Base-by-base conservation (phyloP, 495 filamentous ascomycete genomes). In the Platismatia glauca region DNA sequence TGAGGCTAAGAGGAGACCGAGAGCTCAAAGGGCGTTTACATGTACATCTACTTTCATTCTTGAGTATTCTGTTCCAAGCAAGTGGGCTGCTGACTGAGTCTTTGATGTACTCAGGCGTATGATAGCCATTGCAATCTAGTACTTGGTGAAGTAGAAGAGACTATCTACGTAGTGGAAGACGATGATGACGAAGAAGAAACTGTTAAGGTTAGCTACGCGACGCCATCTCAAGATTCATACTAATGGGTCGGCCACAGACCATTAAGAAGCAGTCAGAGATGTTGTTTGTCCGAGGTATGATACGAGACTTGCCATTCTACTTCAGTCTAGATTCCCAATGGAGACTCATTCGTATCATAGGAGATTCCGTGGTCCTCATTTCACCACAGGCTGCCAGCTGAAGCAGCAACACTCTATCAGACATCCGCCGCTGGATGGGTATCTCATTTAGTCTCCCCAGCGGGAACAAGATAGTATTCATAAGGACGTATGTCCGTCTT, bases 121-220 rank as follows among this genome's bases (percentile, higher is more conserved):
- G 94, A 99, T 72, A 94, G 89, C 69, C 94, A 99, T 73, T 97
- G 94, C 83, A 99, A 99, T 71, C 76, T 97, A n/a, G 90, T 99
- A 7, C 80, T 99, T 4, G 94, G 95, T 7, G 95, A 99, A 55
- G 94, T 96, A 12, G 90, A 97, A 71, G 94, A 99, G 79, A 97
- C 91, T 9, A 88, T 99, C 60, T 99, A 97, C 73, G 75, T 92
- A 39, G 86, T 95, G 5, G 84, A 87, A 62, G 85, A 86, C 39
- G 86, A 89, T 55, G 94, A 97, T 24, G 91, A 94, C 59, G 89
- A 91, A 16, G 86, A 95, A 57, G 90, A 92, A 69, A 78, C 72
- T 29, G 73, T 84, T 53, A 81, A 79, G 71, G 79, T 90, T 31
- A 39, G 56, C 33, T 38, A 11, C 35, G 43, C 37, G n/a, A 33